These are phyloP conservation scores for Phytophthora litchii DNA, from an alignment of 352 stramenopile genomes.

Conservation along the genomic window DNA sequence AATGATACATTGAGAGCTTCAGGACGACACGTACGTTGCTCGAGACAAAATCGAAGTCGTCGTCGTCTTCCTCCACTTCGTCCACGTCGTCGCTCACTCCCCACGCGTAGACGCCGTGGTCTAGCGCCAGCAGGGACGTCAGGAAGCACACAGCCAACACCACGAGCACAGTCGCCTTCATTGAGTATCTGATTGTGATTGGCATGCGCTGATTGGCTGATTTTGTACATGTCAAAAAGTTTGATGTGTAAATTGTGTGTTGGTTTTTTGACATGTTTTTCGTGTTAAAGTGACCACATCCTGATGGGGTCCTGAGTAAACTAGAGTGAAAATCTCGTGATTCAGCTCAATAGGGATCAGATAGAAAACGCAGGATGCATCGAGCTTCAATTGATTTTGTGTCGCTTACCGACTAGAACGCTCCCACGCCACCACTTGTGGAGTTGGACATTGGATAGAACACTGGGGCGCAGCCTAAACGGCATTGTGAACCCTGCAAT, in stretches of 20 bases:
- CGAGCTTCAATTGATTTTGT: constrained; percentile 9
- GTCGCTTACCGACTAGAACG: not conserved
- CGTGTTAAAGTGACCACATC: too few relatives aligned
- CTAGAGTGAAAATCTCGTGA: too few relatives aligned
- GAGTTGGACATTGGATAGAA: not conserved
- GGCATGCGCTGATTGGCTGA: constrained; percentile 6
- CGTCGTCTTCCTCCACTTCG: constrained; percentile 38
- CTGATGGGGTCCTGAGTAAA: too few relatives aligned
- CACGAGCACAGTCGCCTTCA: constrained; percentile 26
- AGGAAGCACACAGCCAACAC: constrained; percentile 24
- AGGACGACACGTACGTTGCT: constrained; percentile 25
- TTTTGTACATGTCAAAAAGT: not conserved
- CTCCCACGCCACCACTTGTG: not conserved
- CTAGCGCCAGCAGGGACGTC: constrained; percentile 17
- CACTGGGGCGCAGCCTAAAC: not conserved
- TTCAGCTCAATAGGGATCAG: constrained; percentile 6
- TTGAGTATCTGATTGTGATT: constrained; percentile 26
- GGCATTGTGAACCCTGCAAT: too few relatives aligned
- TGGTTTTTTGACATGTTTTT: not conserved
- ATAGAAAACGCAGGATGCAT: constrained; percentile 1
- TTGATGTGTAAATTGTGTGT: not conserved
- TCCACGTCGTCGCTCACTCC: constrained; percentile 28
- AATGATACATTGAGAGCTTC: constrained; percentile 4
- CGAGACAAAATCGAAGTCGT: constrained; percentile 41
- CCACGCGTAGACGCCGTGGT: constrained; percentile 20